Conservation (phyloP, 1,139 yeast genomes). For the Blastobotrys proliferans region DNA sequence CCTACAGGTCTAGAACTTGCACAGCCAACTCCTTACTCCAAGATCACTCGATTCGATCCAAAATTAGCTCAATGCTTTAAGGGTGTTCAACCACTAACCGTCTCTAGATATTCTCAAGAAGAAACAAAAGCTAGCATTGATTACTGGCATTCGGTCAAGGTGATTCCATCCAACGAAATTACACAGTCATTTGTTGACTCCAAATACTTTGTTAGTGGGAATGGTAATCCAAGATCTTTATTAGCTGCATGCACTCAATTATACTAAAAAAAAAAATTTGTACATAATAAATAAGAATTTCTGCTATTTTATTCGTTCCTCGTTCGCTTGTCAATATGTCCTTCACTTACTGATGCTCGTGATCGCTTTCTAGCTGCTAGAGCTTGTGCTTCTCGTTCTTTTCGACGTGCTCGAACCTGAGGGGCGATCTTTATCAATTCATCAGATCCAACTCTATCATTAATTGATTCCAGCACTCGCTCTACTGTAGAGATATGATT, state of each 20-base stretch:
- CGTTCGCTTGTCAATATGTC: neutral
- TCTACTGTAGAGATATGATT: conserved; percentile 78
- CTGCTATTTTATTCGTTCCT: conserved; percentile 1
- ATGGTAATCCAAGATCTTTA: conserved; percentile 75
- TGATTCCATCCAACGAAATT: conserved; percentile 44
- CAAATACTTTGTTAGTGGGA: conserved; percentile 62
- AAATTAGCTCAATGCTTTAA: conserved; percentile 50
- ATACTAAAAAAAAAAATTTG: conserved; percentile 6
- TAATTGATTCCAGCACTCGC: conserved; percentile 76
- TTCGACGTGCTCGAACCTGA: neutral
- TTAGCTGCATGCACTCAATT: conserved; percentile 41
- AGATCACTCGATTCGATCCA: conserved; percentile 49
- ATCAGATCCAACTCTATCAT: conserved; percentile 78
- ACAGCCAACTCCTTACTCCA: conserved; percentile 53
- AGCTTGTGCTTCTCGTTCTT: neutral
- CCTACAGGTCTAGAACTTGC: conserved; percentile 55
- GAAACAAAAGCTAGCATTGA: conserved; percentile 54
- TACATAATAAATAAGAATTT: conserved; percentile 6
- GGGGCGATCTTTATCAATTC: conserved; percentile 53
- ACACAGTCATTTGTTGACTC: conserved; percentile 43
- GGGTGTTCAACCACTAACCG: conserved; percentile 45
- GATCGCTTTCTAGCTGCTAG: neutral
- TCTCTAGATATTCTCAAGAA: conserved; percentile 49
- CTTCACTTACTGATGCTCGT: neutral
- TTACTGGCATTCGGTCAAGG: conserved; percentile 53